A percentile compares a stretch with the other conserved stretches of the same genome.
Conservation (phyloP, 2,329 filamentous ascomycete genomes). For the Zopfia rhizophila region DNA sequence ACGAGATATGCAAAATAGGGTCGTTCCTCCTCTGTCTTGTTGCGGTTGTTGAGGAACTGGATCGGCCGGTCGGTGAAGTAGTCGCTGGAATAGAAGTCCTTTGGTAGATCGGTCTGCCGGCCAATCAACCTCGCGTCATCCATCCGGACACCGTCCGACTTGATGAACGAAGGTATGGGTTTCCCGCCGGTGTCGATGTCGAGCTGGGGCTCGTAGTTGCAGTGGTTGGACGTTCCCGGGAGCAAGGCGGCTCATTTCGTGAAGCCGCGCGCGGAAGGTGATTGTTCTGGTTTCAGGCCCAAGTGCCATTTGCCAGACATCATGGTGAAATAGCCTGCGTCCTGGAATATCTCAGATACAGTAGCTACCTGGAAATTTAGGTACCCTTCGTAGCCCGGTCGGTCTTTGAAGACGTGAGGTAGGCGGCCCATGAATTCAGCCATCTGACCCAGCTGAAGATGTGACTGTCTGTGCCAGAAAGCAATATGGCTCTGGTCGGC, state of each 20-base stretch:
- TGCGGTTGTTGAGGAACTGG: conserved; percentile 46
- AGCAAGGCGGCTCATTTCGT: conserved; percentile 40
- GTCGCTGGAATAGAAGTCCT: conserved; percentile 51
- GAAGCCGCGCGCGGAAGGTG: conserved; percentile 68
- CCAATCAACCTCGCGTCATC: background rate
- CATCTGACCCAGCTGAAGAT: conserved; percentile 69
- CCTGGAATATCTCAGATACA: conserved; percentile 67
- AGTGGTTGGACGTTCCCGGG: conserved; percentile 56
- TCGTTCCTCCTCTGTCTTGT: conserved; percentile 28
- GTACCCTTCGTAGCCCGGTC: conserved; percentile 72
- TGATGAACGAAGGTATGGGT: background rate
- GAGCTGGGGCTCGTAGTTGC: conserved; percentile 63
- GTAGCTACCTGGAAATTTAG: conserved; percentile 68
- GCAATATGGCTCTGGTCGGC: conserved; percentile 72
- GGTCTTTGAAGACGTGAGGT: conserved; percentile 64
- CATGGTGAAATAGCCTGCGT: conserved; percentile 68
- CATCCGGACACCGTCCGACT: background rate
- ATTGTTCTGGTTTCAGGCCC: conserved; percentile 67
- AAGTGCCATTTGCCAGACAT: conserved; percentile 74
- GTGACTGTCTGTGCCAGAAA: conserved; percentile 72
- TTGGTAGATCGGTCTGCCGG: conserved; percentile 2
- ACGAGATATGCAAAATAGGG: conserved; percentile 44
- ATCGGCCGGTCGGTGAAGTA: conserved; percentile 54
- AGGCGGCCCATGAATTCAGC: conserved; percentile 63
- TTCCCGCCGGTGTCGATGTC: conserved; percentile 36